These are phyloP conservation scores for Trypanosoma conorhini DNA, from an alignment of 208 protist genomes.

Conservation along the genomic window DNA sequence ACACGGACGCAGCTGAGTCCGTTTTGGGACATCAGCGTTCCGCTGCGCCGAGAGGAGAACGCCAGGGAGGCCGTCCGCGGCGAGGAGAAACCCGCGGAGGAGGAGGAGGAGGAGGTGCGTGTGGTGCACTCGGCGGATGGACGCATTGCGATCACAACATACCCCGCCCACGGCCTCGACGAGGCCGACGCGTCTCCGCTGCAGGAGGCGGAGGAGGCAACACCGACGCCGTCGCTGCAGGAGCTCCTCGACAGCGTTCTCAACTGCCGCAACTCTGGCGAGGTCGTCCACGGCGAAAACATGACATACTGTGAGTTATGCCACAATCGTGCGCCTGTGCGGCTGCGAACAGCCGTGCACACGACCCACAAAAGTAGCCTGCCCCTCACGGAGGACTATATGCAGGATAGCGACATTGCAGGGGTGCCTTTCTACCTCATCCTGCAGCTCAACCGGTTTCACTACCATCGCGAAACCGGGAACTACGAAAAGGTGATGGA, in stretches of 20 bases:
- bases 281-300: constrained; percentile 59
- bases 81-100: not conserved
- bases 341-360: constrained; percentile 40
- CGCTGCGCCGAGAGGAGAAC: constrained; percentile 14
- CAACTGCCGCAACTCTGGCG: constrained; percentile 37
- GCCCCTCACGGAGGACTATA: not conserved
- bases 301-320: constrained; percentile 51
- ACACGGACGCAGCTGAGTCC: constrained; percentile 32
- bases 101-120: constrained; percentile 3
- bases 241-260: constrained; percentile 42
- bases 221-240: constrained; percentile 35
- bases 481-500: constrained; percentile 54
- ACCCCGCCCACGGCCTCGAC: not conserved
- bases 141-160: not conserved
- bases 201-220: not conserved
- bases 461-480: constrained; percentile 36
- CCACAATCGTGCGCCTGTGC: constrained; percentile 33
- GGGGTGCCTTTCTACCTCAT: constrained; percentile 52
- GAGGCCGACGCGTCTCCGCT: not conserved
- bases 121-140: not conserved
- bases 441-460: constrained; percentile 68
- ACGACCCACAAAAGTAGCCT: constrained; percentile 4
- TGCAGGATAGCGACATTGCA: constrained; percentile 4
- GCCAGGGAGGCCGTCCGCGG: not conserved
- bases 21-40: constrained; percentile 55